Conservation (phyloP, 2,329 filamentous ascomycete species). For the Madurella mycetomatis region DNA sequence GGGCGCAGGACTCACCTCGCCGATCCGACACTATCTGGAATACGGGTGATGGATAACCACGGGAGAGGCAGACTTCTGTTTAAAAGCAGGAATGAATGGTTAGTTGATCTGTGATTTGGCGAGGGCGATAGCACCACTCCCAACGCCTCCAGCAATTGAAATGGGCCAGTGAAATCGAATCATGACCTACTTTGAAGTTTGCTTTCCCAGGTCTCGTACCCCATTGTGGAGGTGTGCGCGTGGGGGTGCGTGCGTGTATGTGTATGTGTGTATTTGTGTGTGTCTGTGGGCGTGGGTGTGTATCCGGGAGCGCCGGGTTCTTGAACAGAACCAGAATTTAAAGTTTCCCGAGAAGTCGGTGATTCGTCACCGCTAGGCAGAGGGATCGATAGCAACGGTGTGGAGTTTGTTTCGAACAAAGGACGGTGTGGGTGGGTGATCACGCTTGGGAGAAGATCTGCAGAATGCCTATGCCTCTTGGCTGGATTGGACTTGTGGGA, state of each 20-base stretch:
- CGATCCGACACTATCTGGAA: slow-evolving; percentile 34
- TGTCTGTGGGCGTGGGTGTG: neutral
- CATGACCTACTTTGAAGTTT: slow-evolving; percentile 29
- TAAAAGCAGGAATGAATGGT: neutral
- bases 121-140: too few species aligned
- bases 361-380: neutral
- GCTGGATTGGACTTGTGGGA: neutral
- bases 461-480: neutral
- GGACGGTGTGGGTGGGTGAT: neutral
- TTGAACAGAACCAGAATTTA: neutral
- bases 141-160: too few species aligned
- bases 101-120: neutral
- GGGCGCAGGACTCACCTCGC: slow-evolving; percentile 28
- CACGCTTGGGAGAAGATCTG: neutral
- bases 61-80: slow-evolving; percentile 32
- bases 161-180: neutral
- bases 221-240: slow-evolving; percentile 16
- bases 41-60: slow-evolving; percentile 27
- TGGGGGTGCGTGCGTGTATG: too few species aligned
- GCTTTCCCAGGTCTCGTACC: slow-evolving; percentile 30
- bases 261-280: too few species aligned
- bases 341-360: neutral
- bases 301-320: neutral
- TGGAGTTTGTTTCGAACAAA: slow-evolving; percentile 13
- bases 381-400: neutral